Evolutionary conservation across 371 early-diverging fungal species (phyloP), one percentile per base, ranked within the genome.

Genomic region (Syncephalastrum sp.): DNA sequence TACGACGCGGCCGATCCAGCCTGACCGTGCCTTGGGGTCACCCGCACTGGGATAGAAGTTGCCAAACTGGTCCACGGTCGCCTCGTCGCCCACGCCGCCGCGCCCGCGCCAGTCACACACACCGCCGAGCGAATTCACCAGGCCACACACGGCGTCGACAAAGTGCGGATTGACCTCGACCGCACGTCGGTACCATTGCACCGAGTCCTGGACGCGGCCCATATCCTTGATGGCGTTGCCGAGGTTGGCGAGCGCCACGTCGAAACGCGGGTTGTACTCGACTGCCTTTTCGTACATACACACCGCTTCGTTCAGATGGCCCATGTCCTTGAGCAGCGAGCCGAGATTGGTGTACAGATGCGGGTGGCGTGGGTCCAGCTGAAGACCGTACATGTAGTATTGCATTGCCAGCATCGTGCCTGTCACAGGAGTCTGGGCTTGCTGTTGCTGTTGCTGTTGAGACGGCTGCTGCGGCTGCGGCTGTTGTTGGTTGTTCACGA

Each of bases 61-160:
- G 44, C 76, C 75, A 42, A 58, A 71, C 17, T 63, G 50, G 58
- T 77, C 78, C 8, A 75, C 71, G 3, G 63, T 75, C 23, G 69
- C 70, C 59, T 64, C 74, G 45, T 55, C 69, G 8, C 70, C 81
- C n/a, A 79, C 79, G 29, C 76, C 82, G 33, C 82, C 85, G 8
- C 95, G 85, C 23, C 88, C 91, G 47, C 88, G 83, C 96, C 96
- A 96, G 61, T 93, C 89, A 74, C 96, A 95, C 0, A 91, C 87
- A 53, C 93, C 93, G 24, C 90, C 84, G 54, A 94, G 70, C 1
- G 91, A 87, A 63, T 93, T 93, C 51, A 93, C 94, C 49, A 90
- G 77, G 27, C 94, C 94, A 72, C 94, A 94, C 24, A 94, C 86
- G 2, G 95, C 95, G 64, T 95, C 95, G 14, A 91, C 88, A 77